Conservation (phyloP, 768 basidiomycete genomes). For the Auriscalpium orientale region DNA sequence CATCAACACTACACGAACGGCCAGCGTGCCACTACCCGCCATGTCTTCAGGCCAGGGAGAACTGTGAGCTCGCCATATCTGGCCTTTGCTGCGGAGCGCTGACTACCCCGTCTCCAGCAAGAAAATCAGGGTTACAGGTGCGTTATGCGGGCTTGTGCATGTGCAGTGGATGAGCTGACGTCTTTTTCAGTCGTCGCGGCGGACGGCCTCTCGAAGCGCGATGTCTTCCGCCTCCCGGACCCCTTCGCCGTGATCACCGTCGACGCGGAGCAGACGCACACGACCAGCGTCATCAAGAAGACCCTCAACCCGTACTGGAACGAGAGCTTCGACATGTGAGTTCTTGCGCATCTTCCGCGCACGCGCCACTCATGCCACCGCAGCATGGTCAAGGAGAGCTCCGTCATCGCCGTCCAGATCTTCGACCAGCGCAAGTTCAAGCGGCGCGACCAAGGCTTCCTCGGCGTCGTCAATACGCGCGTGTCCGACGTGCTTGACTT, state of each 20-base stretch:
- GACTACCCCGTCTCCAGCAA: conserved; percentile 36
- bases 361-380: conserved; percentile 1
- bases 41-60: conserved; percentile 24
- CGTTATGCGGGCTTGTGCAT: conserved; percentile 15
- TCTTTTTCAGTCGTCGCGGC: conserved; percentile 89
- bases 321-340: conserved; percentile 96
- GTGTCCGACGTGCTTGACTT: conserved; percentile 89
- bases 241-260: conserved; percentile 98
- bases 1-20: neutral
- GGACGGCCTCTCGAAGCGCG: conserved; percentile 87
- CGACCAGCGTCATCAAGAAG: conserved; percentile 95
- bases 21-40: neutral
- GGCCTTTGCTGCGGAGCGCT: neutral
- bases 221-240: conserved; percentile 94
- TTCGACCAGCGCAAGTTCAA: conserved; percentile 99
- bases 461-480: conserved; percentile 94
- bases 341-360: conserved; percentile 1
- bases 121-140: conserved; percentile 77
- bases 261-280: conserved; percentile 95
- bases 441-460: conserved; percentile 93
- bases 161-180: no score
- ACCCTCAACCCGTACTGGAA: conserved; percentile 96
- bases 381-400: conserved; percentile 96
- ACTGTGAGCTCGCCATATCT: conserved; percentile 16
- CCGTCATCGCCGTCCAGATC: conserved; percentile 95